Evolutionary conservation across 1,284 basidiomycete species (phyloP), one percentile per base, ranked within the genome.

Genomic region (Tremellales sp.): DNA sequence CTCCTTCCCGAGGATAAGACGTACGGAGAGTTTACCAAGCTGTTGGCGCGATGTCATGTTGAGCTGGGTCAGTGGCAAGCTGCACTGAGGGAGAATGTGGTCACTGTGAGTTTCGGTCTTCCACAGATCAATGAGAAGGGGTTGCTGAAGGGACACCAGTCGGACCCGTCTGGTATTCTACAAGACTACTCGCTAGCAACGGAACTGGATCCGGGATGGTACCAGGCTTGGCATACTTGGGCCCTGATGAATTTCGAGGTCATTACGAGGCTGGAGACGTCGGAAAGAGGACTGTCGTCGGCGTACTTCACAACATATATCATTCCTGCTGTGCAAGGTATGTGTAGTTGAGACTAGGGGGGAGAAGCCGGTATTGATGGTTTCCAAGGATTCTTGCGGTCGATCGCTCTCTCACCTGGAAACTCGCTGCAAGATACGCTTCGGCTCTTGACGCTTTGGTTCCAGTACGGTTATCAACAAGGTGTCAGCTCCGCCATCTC

Each of bases 221-320:
- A 97, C 74, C 97, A 97, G 72, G 95, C 94, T 14, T 97, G 94
- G 94, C 94, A 98, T 69, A 93, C 91, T 1, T 98, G 93, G 92
- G 94, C 95, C 5, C 75, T 98, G 49, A 87, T 92, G 10, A 97
- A 97, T 70, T 95, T 95, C 57, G 91, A 97, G 56, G 89, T 97
- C 52, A 86, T 98, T 49, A 79, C 80, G n/a, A 81, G 85, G 60
- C 75, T 91, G 53, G 89, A 94, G 66, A 78, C 74, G 42, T 81
- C 85, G 58, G 80, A 81, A 56, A 74, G 77, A n/a, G 85, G 87
- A 44, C 71, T 87, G n/a, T 81, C 83, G 2, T 79, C 82, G 12
- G 79, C 80, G 33, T 80, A 81, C 47, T 79, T 97, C 40, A 84
- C 86, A 25, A 81, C 82, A 8, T 89, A 97, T 70, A 89, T 95